Evolutionary conservation across 23 red algal genomes (phyloP), one percentile per base, ranked within the genome.

Genomic region (Agarophyton chilense): DNA sequence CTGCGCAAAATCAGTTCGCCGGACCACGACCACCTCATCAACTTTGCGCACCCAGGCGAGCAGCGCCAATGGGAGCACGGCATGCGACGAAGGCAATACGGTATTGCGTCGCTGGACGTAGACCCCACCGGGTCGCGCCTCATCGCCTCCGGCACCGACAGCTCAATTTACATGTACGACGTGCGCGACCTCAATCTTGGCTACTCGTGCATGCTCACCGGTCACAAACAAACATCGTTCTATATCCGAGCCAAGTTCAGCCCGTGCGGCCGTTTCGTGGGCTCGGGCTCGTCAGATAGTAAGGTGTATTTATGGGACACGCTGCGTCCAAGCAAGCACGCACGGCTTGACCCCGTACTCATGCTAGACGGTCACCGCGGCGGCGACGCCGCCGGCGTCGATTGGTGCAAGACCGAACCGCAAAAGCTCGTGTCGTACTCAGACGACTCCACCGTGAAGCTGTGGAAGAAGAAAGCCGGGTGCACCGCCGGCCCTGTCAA

Each of bases 281-380:
- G 79, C 11, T 87, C 86, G 3, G 94, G 94, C 16, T 91, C 86
- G 35, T 54, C 66, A 62, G 86, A 96, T 71, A 45, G 84, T 22
- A 73, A 81, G 62, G 94, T 79, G 47, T 96, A 96, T 75, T 28
- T 96, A 6, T 96, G 94, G 94, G 78, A 96, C 43, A 38, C 84
- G 32, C 41, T 21, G n/a, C 22, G 32, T 24, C 17, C 10, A 4
- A 49, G 21, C 21, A 13, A 50, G 75, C 22, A 52, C 25, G 86
- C 50, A 1, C 21, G 47, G 10, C 33, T 78, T 29, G 51, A 39
- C 13, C 94, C 94, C 25, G 24, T 91, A 14, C 47, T 87, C 25
- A 42, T 41, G 86, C 47, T 96, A 18, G 86, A 83, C 34, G 94
- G 86, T 2, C 94, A 96, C 44, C 36, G 80, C 1, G 94, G 86